Percentiles rank a stretch among this genome's conserved stretches.
Evolutionary conservation across 441 rosid genomes (phyloP).

Genomic region (Omphalea diandra): DNA sequence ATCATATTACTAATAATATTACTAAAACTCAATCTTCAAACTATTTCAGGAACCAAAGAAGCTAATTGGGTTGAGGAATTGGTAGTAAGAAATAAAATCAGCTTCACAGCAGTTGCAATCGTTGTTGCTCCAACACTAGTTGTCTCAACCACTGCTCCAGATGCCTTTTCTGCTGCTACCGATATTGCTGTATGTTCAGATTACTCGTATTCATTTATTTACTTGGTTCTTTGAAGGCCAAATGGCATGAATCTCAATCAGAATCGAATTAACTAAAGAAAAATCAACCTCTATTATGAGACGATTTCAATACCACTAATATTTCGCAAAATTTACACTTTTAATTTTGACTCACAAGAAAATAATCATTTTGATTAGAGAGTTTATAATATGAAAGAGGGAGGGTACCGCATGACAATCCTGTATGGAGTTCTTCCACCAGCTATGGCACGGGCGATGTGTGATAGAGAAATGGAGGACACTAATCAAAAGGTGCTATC

Average conservation of each 20-base stretch:
- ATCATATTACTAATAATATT: background rate
- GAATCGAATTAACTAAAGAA: too few relatives aligned
- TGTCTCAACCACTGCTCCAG: conserved; percentile 49
- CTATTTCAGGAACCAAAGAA: conserved; percentile 24
- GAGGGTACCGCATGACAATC: conserved; percentile 70
- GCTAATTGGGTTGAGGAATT: conserved; percentile 15
- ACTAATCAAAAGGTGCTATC: conserved; percentile 21
- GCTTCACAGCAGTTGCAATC: conserved; percentile 46
- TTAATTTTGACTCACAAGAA: too few relatives aligned
- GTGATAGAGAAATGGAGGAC: conserved; percentile 19
- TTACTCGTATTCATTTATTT: too few relatives aligned
- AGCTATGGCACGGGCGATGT: conserved; percentile 63
- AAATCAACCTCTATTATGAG: too few relatives aligned
- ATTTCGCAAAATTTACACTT: too few relatives aligned
- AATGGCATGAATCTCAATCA: too few relatives aligned
- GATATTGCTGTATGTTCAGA: conserved; percentile 51
- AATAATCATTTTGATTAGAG: background rate
- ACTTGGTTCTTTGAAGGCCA: too few relatives aligned
- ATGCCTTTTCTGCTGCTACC: conserved; percentile 64
- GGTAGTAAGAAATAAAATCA: conserved; percentile 45
- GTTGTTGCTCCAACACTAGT: conserved; percentile 46
- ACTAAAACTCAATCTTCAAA: background rate
- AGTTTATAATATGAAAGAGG: conserved; percentile 34
- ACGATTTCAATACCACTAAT: too few relatives aligned
- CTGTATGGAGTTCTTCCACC: conserved; percentile 66